Base-by-base conservation (phyloP, 305 asterid species). In the Fraxinus platypoda region DNA sequence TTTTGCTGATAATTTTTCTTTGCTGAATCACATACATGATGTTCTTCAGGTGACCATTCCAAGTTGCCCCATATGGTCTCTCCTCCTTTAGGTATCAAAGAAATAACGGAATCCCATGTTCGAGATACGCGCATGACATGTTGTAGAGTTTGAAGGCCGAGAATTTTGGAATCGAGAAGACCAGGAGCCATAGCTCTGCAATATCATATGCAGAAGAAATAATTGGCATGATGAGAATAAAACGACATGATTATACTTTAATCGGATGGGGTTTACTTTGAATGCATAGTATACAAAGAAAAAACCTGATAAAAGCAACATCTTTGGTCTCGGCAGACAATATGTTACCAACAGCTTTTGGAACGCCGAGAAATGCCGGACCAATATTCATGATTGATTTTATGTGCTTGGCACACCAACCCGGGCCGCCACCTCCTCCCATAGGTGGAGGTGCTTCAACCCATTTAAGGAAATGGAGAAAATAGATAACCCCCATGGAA, bases 401-500 rank as follows among this genome's bases (percentile, higher is more conserved):
- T 34, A 94, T 90, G 90, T 94, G 93, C 84, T 91, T 92, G 59
- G 92, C 89, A 41, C 98, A 93, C 98, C 98, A 94, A 46, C 84
- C 91, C 0, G 91, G 84, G 49, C 94, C 98, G 1, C 98, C 98
- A 0, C 97, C 99, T 1, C 98, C 98, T 54, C 98, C 99, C 90
- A 90, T 86, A 0, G 98, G 99, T 0, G 88, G 83, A 49, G 94
- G 95, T 1, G 93, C 86, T 86, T 96, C 98, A 1, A 94, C 98
- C 99, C 99, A 96, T 85, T 93, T 93, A 80, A 96, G 87, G 90
- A 94, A 96, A 79, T 96, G 98, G 30, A 94, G 97, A 75, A 96
- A 94, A 86, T 96, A 96, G 78, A 90, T 88, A 2, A 82, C 97
- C 25, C 99, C 99, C 98, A 94, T 96, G 6, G 99, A 96, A 88